phyloP scores from a whole-genome alignment of 2,329 filamentous ascomycete genomes.

The Alternaria sp. region DNA sequence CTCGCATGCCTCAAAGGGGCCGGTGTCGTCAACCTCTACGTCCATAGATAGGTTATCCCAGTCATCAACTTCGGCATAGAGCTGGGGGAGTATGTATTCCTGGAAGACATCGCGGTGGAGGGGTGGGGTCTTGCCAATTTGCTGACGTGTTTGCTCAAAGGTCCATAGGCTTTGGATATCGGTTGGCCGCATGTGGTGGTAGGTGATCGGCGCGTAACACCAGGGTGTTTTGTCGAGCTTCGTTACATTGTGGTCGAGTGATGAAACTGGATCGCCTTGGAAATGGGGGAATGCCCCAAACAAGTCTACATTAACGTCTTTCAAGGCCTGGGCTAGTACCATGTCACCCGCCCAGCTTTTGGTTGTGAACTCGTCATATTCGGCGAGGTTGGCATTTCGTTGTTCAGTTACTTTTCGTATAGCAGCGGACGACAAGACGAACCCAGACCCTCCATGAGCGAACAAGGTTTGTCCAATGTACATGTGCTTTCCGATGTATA shows the following conservation, averaged over 20 bases:
- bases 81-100: slow-evolving; percentile 8
- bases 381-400: slow-evolving; percentile 50
- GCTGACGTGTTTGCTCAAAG: slow-evolving; percentile 51
- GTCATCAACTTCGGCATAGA: background rate
- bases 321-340: slow-evolving; percentile 58
- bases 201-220: slow-evolving; percentile 59
- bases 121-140: background rate
- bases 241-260: slow-evolving; percentile 33
- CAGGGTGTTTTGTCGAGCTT: slow-evolving; percentile 49
- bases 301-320: slow-evolving; percentile 49
- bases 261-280: slow-evolving; percentile 33
- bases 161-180: slow-evolving; percentile 55
- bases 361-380: slow-evolving; percentile 56
- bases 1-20: background rate
- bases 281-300: slow-evolving; percentile 27
- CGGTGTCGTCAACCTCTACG: background rate
- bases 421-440: slow-evolving; percentile 59
- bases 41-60: slow-evolving; percentile 14
- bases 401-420: slow-evolving; percentile 48
- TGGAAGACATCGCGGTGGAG: slow-evolving; percentile 19
- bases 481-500: slow-evolving; percentile 63
- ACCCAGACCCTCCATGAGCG: slow-evolving; percentile 63
- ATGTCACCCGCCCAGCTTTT: slow-evolving; percentile 61
- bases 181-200: slow-evolving; percentile 56
- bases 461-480: slow-evolving; percentile 60